A percentile compares a stretch with the other conserved stretches of the same genome.
Conservation (phyloP, 495 filamentous ascomycete species). For the Beverwykella pulmonaria region DNA sequence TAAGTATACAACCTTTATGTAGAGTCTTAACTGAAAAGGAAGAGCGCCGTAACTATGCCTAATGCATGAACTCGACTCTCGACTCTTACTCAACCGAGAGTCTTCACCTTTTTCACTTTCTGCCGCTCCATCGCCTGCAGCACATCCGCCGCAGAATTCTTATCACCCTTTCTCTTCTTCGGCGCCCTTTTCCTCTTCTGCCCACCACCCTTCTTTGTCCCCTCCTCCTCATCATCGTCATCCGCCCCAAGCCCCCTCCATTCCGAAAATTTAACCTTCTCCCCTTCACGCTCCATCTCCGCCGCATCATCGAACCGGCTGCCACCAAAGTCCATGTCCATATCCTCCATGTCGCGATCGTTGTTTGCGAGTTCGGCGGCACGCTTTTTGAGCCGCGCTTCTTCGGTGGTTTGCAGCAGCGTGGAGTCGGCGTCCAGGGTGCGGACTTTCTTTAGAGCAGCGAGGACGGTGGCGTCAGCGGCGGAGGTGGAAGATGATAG, state of each 20-base stretch:
- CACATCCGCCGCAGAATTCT: constrained; percentile 77
- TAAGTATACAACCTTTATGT: no score
- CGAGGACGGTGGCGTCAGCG: constrained; percentile 77
- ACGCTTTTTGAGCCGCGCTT: constrained; percentile 55
- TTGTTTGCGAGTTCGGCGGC: constrained; percentile 74
- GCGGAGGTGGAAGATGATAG: constrained; percentile 54
- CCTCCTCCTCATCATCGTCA: constrained; percentile 58
- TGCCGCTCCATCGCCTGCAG: constrained; percentile 76
- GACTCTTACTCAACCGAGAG: background rate
- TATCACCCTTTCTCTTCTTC: constrained; percentile 87
- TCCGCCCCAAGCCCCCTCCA: constrained; percentile 55
- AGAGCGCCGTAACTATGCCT: no score
- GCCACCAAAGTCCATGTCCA: constrained; percentile 92
- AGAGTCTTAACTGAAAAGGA: no score
- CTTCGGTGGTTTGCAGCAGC: constrained; percentile 46
- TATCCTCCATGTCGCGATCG: constrained; percentile 84
- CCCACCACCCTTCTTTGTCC: constrained; percentile 53
- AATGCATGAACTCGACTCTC: no score
- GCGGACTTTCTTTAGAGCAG: constrained; percentile 82
- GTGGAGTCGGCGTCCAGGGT: constrained; percentile 60
- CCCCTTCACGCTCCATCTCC: constrained; percentile 63
- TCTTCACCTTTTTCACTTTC: constrained; percentile 42
- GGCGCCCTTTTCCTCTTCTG: constrained; percentile 75
- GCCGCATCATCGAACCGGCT: constrained; percentile 80
- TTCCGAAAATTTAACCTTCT: constrained; percentile 65